Evolutionary conservation across 2,329 filamentous ascomycete species (phyloP).

Genomic region (Clarireedia hainanense): DNA sequence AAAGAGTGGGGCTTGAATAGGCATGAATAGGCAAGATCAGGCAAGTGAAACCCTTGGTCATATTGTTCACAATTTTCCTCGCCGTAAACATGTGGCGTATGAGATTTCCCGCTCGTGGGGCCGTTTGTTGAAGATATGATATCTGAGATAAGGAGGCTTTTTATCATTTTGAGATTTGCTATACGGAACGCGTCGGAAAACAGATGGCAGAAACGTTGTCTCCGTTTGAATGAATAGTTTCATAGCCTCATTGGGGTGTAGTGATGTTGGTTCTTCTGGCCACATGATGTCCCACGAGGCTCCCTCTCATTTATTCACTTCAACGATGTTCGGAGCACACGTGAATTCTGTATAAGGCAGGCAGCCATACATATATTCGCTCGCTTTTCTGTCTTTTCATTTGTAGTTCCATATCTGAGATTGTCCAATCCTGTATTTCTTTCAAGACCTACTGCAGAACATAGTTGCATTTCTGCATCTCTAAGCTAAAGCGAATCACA

Average conservation of each 20-base stretch:
- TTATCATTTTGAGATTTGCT: background rate
- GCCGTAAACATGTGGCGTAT: too few species aligned
- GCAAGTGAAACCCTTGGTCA: background rate
- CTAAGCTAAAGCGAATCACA: too few species aligned
- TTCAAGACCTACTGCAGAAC: background rate
- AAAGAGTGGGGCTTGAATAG: background rate
- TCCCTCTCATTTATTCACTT: background rate
- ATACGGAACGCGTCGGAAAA: background rate
- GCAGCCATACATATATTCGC: conserved; percentile 3
- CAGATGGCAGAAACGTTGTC: background rate
- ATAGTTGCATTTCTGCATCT: background rate
- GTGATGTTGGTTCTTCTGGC: background rate
- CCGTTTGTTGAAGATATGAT: background rate
- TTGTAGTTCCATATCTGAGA: background rate
- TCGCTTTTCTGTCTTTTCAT: background rate
- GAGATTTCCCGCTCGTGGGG: background rate
- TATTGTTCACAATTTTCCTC: background rate
- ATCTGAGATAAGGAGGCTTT: background rate
- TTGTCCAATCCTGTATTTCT: background rate
- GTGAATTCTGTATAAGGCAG: background rate
- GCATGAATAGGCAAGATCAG: background rate
- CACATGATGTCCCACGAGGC: background rate
- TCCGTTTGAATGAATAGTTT: background rate
- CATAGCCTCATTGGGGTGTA: background rate
- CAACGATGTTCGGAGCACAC: background rate